phyloP scores from a whole-genome alignment of 139 green algal species.

The Chlamydomonas sp. region DNA sequence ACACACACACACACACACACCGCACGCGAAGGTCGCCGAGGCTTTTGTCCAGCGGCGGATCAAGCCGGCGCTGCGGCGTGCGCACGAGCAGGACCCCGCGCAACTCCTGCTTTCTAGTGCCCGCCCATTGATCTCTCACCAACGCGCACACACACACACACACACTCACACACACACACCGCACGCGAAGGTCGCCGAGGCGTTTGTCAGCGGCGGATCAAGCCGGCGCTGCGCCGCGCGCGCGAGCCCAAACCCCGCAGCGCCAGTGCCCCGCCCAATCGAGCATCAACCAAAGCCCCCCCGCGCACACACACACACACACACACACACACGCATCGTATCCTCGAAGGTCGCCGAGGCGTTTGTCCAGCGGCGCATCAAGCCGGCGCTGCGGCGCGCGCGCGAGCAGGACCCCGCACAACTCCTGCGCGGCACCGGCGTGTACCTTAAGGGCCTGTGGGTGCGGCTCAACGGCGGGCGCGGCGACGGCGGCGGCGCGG shows the following conservation, averaged over 20 bases:
- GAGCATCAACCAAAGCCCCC: no score
- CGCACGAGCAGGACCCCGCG: slow-evolving; percentile 38
- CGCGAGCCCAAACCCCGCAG: slow-evolving; percentile 40
- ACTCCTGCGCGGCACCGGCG: slow-evolving; percentile 36
- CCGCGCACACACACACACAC: no score
- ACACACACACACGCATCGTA: no score
- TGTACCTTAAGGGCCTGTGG: slow-evolving; percentile 66
- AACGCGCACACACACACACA: no score
- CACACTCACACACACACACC: no score
- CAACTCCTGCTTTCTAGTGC: no score
- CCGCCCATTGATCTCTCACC: no score
- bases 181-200: slow-evolving; percentile 53
- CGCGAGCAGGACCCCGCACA: slow-evolving; percentile 41
- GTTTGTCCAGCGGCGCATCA: slow-evolving; percentile 62
- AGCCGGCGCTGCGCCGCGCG: slow-evolving; percentile 57
- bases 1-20: no score
- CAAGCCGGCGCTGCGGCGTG: slow-evolving; percentile 58
- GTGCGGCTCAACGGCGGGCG: slow-evolving; percentile 62
- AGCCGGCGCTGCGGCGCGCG: slow-evolving; percentile 57
- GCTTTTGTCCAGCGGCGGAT: slow-evolving; percentile 61
- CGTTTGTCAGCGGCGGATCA: slow-evolving; percentile 64
- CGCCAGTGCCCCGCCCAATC: no score
- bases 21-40: slow-evolving; percentile 55
- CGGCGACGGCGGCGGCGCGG: slow-evolving; percentile 8
- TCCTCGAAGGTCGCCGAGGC: slow-evolving; percentile 54